Percentiles rank a stretch among this genome's conserved stretches.
Conservation (phyloP, 495 filamentous ascomycete species). For the Schizothecium vesticola region DNA sequence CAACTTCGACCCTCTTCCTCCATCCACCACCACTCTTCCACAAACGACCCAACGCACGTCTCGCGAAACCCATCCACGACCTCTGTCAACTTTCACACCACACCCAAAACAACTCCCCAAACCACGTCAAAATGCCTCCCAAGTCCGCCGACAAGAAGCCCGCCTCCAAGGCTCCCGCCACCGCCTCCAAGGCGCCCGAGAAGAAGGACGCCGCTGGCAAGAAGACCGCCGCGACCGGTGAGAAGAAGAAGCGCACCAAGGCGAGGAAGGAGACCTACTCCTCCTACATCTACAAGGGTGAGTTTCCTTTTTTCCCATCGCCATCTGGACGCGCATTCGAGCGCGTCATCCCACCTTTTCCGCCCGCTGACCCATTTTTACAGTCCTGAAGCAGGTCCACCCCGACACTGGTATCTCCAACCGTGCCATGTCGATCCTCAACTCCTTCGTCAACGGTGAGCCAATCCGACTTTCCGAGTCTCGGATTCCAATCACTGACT, state of each 20-base stretch:
- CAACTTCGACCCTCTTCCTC: constrained; percentile 37
- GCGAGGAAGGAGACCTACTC: constrained; percentile 99
- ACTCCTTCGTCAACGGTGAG: constrained; percentile 99
- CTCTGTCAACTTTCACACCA: constrained; percentile 31
- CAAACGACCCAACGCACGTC: constrained; percentile 31
- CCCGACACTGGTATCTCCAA: constrained; percentile 99
- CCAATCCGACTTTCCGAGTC: constrained; percentile 13
- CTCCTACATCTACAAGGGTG: constrained; percentile 99
- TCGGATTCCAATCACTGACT: constrained; percentile 27
- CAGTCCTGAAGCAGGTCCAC: constrained; percentile 99
- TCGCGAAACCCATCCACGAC: constrained; percentile 30
- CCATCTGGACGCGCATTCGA: constrained; percentile 1
- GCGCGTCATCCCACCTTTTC: constrained; percentile 2
- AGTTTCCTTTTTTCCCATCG: constrained; percentile 25
- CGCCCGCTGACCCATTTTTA: constrained; percentile 14
- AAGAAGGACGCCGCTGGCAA: constrained; percentile 99
- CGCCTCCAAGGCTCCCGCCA: constrained; percentile 96
- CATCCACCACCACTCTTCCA: constrained; percentile 39
- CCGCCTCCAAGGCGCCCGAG: constrained; percentile 64
- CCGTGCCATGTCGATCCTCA: constrained; percentile 98
- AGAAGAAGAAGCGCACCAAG: constrained; percentile 99
- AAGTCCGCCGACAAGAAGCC: constrained; percentile 98
- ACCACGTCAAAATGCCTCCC: constrained; percentile 74
- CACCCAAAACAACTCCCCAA: constrained; percentile 27
- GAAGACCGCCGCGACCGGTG: constrained; percentile 92